phyloP scores from a whole-genome alignment of 192 early-diverging fungal genomes.

The Thamnidium elegans region DNA sequence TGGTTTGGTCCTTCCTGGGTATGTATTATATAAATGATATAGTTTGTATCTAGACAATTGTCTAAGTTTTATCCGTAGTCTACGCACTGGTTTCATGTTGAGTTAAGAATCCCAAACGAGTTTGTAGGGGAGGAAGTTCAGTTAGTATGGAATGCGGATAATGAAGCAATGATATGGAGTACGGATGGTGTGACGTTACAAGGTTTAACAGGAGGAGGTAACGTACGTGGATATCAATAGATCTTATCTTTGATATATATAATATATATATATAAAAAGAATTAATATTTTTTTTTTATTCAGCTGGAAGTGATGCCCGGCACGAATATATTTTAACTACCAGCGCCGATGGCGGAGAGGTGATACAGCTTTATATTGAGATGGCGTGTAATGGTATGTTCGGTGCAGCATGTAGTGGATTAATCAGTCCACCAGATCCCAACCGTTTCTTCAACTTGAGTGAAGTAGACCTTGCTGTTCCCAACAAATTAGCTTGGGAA shows the following conservation, averaged over 20 bases:
- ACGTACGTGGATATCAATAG: background rate
- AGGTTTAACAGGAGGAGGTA: conserved; percentile 88
- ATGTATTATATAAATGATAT: background rate
- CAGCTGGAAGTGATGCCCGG: conserved; percentile 44
- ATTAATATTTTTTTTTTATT: background rate
- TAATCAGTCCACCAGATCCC: conserved; percentile 67
- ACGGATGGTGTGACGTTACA: conserved; percentile 75
- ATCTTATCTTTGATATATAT: background rate
- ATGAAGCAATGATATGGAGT: conserved; percentile 92
- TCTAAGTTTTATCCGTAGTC: conserved; percentile 38
- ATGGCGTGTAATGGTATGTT: conserved; percentile 93
- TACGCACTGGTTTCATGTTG: conserved; percentile 74
- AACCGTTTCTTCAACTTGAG: conserved; percentile 60
- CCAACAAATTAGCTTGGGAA: conserved; percentile 65
- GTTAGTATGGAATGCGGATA: conserved; percentile 82
- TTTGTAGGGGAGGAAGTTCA: conserved; percentile 72
- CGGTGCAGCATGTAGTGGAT: conserved; percentile 63
- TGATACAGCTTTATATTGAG: conserved; percentile 79
- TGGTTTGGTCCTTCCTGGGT: conserved; percentile 85
- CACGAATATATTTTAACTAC: conserved; percentile 51
- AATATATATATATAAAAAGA: background rate
- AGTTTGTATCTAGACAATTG: too few species aligned
- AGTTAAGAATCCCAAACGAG: conserved; percentile 65
- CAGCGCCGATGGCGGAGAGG: conserved; percentile 49
- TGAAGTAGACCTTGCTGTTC: conserved; percentile 64